phyloP scores from a whole-genome alignment of 306 rosid species.

The Pueraria montana region DNA sequence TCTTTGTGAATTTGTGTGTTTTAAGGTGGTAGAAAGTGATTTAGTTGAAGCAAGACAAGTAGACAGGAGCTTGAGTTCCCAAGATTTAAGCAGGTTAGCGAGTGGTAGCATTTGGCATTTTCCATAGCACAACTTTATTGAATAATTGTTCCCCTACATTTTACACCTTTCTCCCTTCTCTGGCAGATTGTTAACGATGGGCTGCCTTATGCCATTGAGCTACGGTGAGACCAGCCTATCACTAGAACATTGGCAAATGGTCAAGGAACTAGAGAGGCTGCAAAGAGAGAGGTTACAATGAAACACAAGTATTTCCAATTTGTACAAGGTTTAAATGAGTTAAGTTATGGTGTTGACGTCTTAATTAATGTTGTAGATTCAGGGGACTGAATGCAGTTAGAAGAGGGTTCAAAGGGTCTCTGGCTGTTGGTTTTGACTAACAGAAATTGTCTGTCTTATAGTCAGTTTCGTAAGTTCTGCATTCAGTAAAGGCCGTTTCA shows the following conservation, averaged over 20 bases:
- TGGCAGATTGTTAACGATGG: conserved; percentile 88
- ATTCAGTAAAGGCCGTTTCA: conserved; percentile 19
- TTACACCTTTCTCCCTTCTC: background rate
- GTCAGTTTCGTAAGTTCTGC: conserved; percentile 10
- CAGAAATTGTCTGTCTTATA: conserved; percentile 28
- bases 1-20: conserved; percentile 19
- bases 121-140: background rate
- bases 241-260: conserved; percentile 89
- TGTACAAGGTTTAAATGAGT: background rate
- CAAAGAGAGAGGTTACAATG: conserved; percentile 77
- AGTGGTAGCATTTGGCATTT: conserved; percentile 21
- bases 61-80: conserved; percentile 68
- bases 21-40: conserved; percentile 87
- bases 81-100: conserved; percentile 83
- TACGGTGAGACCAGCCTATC: conserved; percentile 81
- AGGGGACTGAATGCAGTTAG: conserved; percentile 25
- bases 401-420: conserved; percentile 13
- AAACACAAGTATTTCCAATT: conserved; percentile 19
- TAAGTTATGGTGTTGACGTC: conserved; percentile 3
- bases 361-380: no score
- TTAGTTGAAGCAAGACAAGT: conserved; percentile 78
- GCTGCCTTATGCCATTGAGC: conserved; percentile 78
- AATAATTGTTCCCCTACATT: conserved; percentile 22
- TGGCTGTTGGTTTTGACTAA: conserved; percentile 22
- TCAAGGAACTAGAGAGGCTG: conserved; percentile 83